Conservation (phyloP, 495 filamentous ascomycete genomes). For the Talaromyces stipitatus region DNA sequence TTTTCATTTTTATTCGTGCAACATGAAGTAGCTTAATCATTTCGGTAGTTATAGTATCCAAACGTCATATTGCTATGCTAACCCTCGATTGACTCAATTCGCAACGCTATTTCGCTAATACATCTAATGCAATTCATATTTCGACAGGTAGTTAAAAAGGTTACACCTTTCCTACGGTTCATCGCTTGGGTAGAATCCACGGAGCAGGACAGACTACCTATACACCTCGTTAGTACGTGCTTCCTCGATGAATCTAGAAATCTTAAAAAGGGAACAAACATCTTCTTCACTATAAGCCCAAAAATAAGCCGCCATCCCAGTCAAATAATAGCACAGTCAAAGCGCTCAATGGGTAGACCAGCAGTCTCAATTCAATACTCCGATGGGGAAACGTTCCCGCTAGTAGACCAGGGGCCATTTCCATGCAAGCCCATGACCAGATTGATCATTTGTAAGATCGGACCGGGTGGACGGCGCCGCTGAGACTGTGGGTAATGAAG, state of each 20-base stretch:
- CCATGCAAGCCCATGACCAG: slow-evolving; percentile 86
- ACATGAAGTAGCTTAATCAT: too few species aligned
- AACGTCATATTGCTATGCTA: background rate
- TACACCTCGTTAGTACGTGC: background rate
- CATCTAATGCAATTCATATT: background rate
- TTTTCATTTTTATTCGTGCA: background rate
- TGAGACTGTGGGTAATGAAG: slow-evolving; percentile 85
- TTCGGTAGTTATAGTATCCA: too few species aligned
- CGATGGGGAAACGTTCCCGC: slow-evolving; percentile 68
- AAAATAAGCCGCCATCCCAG: slow-evolving; percentile 84
- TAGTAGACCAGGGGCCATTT: slow-evolving; percentile 77
- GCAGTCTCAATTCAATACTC: slow-evolving; percentile 77
- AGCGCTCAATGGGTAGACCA: slow-evolving; percentile 75
- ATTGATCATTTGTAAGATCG: slow-evolving; percentile 90
- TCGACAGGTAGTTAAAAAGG: background rate
- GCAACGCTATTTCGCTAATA: background rate
- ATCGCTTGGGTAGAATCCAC: slow-evolving; percentile 43
- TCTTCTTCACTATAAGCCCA: slow-evolving; percentile 98
- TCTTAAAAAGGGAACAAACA: slow-evolving; percentile 43
- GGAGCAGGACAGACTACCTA: slow-evolving; percentile 51
- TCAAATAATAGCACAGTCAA: slow-evolving; percentile 79
- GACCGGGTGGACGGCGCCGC: slow-evolving; percentile 79
- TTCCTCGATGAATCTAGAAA: slow-evolving; percentile 7
- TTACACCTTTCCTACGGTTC: background rate
- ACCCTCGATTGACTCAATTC: background rate